These are phyloP conservation scores for Lepidium didymum DNA, from an alignment of 345 rosid species.

Conservation along the genomic window DNA sequence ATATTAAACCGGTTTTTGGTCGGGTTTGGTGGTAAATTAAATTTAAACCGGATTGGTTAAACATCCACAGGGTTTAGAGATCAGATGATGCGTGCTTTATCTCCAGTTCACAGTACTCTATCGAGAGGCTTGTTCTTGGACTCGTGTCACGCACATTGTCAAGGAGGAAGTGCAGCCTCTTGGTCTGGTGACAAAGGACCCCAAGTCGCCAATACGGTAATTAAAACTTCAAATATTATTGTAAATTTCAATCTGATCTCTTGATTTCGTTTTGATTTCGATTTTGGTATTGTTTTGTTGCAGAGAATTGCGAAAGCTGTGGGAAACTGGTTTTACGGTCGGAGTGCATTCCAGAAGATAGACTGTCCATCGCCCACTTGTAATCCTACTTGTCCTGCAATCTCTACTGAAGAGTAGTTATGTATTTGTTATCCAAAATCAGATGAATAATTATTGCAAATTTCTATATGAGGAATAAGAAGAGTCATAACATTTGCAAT, in stretches of 20 bases:
- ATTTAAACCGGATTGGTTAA: conserved; percentile 9
- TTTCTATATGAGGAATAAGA: background rate
- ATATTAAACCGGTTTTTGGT: background rate
- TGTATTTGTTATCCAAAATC: background rate
- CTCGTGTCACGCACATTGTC: conserved; percentile 87
- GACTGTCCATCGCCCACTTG: conserved; percentile 81
- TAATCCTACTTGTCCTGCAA: conserved; percentile 68
- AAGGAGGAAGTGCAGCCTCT: conserved; percentile 55
- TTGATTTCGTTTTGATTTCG: background rate
- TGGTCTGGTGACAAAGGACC: conserved; percentile 69
- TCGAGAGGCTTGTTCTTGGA: conserved; percentile 69
- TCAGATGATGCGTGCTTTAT: conserved; percentile 50
- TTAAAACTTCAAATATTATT: background rate
- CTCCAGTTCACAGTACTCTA: conserved; percentile 36
- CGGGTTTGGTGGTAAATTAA: background rate
- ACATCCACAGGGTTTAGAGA: conserved; percentile 46
- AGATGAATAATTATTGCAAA: background rate
- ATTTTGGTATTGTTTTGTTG: background rate
- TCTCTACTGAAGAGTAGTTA: conserved; percentile 24
- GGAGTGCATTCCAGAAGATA: conserved; percentile 55
- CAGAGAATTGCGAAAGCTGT: conserved; percentile 75
- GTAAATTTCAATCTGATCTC: background rate
- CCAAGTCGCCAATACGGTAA: conserved; percentile 45
- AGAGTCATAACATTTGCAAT: background rate
- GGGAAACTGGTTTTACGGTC: conserved; percentile 74